These are phyloP conservation scores for Diaporthe sp. DNA, from an alignment of 2,329 filamentous ascomycete genomes.

Conservation along the genomic window DNA sequence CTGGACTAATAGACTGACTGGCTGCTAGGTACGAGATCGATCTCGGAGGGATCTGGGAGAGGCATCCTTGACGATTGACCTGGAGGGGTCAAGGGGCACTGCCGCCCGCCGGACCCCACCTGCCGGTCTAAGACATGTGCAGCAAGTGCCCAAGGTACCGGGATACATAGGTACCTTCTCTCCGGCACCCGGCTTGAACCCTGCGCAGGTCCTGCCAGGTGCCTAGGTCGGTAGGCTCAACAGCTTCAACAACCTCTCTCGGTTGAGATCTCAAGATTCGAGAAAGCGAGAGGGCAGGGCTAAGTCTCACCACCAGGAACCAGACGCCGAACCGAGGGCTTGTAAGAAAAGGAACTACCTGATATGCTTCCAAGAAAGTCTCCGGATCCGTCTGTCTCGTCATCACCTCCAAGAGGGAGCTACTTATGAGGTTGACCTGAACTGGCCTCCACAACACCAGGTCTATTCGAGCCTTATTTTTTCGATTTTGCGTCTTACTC, in stretches of 20 bases:
- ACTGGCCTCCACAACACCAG: background rate
- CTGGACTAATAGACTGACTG: background rate
- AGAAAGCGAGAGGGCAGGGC: background rate
- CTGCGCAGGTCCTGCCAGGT: too few species aligned
- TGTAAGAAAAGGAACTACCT: background rate
- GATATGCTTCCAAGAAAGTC: background rate
- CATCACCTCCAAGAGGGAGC: background rate
- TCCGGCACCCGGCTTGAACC: background rate
- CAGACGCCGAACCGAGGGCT: background rate
- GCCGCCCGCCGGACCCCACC: conserved; percentile 23
- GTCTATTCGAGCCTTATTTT: background rate
- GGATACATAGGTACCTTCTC: too few species aligned
- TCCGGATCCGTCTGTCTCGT: background rate
- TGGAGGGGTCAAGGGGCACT: conserved; percentile 21
- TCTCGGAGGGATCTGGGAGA: conserved; percentile 26
- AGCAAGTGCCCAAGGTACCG: background rate
- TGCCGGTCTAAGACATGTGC: conserved; percentile 7
- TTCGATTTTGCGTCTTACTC: background rate
- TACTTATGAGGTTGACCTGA: background rate
- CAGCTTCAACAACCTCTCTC: background rate
- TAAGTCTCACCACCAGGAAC: background rate
- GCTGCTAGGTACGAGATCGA: conserved; percentile 4
- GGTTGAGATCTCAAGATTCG: too few species aligned
- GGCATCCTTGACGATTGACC: conserved; percentile 10
- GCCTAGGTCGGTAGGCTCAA: too few species aligned